Conservation (phyloP, 805 yeast species). For the Candida easanensis region DNA sequence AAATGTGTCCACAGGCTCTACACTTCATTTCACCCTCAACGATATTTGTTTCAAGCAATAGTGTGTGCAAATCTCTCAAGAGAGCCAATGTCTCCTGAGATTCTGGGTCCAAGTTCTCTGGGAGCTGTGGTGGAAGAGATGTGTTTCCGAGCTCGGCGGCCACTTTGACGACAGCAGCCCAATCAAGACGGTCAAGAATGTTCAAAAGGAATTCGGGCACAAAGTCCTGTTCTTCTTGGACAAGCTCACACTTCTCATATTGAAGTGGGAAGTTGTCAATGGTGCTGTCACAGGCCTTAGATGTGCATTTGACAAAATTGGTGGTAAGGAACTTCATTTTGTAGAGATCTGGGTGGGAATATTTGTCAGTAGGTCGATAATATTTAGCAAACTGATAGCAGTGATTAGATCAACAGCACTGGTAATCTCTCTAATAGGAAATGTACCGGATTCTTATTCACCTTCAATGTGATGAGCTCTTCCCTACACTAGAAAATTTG, state of each 20-base stretch:
- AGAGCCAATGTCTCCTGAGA: constrained; percentile 45
- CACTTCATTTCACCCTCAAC: constrained; percentile 89
- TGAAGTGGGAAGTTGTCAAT: constrained; percentile 78
- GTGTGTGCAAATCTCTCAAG: constrained; percentile 69
- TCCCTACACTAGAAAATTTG: neutral
- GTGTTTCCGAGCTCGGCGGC: constrained; percentile 67
- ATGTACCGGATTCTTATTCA: no score
- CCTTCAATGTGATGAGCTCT: neutral
- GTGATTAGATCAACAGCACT: neutral
- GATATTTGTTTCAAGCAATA: constrained; percentile 83
- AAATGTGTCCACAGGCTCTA: constrained; percentile 79
- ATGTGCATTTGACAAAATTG: constrained; percentile 92
- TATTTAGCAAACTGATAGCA: neutral
- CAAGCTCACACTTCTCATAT: constrained; percentile 66
- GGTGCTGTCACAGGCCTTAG: constrained; percentile 72
- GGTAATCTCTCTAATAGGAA: no score
- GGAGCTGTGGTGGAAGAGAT: constrained; percentile 57
- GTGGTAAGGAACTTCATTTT: constrained; percentile 92
- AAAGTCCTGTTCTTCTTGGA: constrained; percentile 70
- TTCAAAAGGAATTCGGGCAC: constrained; percentile 76
- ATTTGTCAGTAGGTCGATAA: neutral
- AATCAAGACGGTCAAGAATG: constrained; percentile 78
- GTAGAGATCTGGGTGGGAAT: neutral
- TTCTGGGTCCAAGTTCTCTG: constrained; percentile 35
- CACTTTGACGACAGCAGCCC: constrained; percentile 80